Base-by-base conservation (phyloP, 129 eudicot genomes). In the Lonicera japonica region DNA sequence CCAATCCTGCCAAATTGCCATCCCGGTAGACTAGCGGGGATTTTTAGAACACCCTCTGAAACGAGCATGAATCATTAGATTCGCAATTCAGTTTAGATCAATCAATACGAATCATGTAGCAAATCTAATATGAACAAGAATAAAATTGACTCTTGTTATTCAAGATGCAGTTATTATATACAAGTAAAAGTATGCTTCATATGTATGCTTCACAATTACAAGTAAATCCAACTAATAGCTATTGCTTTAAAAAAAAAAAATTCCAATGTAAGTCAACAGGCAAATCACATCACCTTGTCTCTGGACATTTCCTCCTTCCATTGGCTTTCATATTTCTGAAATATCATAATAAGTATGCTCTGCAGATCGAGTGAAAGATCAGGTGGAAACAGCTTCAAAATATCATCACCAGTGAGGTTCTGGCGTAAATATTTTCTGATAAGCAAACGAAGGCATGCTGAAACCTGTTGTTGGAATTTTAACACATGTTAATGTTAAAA, bases 401-500 rank as follows among this genome's bases (percentile, higher is more conserved):
- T 58, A 58, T 64, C 71, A 65, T 57, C 53, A 25, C 63, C 65
- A 56, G 19, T 1, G 22, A 58, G 21, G 22, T 58, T 65, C 71
- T 64, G 52, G 18, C 12, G 66, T 19, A 24, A 60, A 22, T 65
- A 72, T 63, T 58, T 72, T 34, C 77, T 45, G 54, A 72, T 57
- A 64, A 72, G 77, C 46, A 71, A 64, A 3, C 77, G 77, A 52
- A 72, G 61, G 71, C 70, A 72, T 20, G 71, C 77, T 66, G 38
- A 57, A 25, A 72, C 77, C 77, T 72, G 38, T 56, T 17, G 23
- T 34, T 58, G 57, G 17, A 64, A 18, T 25, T 19, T 43, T 22
- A 8, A 9, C 2, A 4, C 3, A 8, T 21, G 40, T 4, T 1
- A 21, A 11, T 11, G 24, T 65, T 15, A 41, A 43, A 59, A 54